Base-by-base conservation (phyloP, 2,329 filamentous ascomycete genomes). In the Clonostachys rhizophaga region DNA sequence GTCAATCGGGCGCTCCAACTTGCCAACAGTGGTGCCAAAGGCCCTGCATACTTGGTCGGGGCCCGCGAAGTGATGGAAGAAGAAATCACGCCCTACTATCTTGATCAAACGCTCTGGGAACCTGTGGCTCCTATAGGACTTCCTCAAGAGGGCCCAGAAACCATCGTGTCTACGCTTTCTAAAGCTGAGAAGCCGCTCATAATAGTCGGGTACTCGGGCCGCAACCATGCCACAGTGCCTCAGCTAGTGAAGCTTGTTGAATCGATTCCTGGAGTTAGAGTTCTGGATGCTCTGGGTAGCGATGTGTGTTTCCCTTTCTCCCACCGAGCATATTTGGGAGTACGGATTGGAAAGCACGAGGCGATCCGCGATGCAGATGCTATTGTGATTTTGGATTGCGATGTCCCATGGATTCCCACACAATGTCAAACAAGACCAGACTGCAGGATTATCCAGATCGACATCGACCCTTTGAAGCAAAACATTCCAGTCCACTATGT, bases 41-140 rank as follows among this genome's bases (percentile, higher is more conserved):
- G 90, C 0, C 90, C 90, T 0, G 88, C 91, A 1, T 95, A 95
- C 55, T 70, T 95, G 5, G 81, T 78, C 48, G 89, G 86, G 2
- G 86, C 88, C 1, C 75, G 90, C 52, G 90, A 95, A 64, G 81
- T 90, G 1, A 89, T 95, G 82, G 88, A 94, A 61, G 84, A 91
- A 57, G 90, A 95, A 37, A 84, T 95, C 40, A 73, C 81, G 54
- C 86, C 86, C 0, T 91, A 90, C 58, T 63, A 72, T 2, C 67
- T 95, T 6, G 74, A 86, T 16, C 87, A 88, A 60, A 70, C 73
- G 14, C 76, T 81, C 49, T 95, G 89, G 90, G 74, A 79, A 3
- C 76, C 86, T 0, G 80, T 91, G 3, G 78, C 83, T 56, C 79
- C 89, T 0, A 79, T 86, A 3, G 87, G 70, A 1, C 63, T 83